These are phyloP conservation scores for Cenococcum geophilum DNA, from an alignment of 495 filamentous ascomycete species.

Conservation along the genomic window DNA sequence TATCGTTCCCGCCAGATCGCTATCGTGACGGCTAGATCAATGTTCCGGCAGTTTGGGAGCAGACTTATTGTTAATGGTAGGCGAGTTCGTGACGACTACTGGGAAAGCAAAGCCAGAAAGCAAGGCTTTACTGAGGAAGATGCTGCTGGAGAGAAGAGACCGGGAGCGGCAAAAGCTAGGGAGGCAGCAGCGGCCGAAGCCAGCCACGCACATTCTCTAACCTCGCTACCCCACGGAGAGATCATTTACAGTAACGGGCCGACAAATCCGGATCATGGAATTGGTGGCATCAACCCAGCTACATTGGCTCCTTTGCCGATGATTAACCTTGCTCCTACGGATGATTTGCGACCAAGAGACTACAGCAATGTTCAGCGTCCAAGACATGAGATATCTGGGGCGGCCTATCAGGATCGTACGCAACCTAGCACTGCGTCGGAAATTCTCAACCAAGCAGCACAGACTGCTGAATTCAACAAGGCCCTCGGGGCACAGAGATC, in stretches of 20 bases:
- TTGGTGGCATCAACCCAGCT: constrained; percentile 38
- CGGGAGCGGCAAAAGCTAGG: constrained; percentile 80
- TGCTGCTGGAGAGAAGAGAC: constrained; percentile 90
- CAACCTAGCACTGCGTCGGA: constrained; percentile 75
- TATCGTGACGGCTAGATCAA: constrained; percentile 96
- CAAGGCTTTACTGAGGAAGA: constrained; percentile 98
- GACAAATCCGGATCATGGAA: constrained; percentile 40
- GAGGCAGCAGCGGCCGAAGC: constrained; percentile 65
- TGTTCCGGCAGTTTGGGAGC: constrained; percentile 99
- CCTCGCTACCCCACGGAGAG: constrained; percentile 56
- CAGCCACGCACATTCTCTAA: constrained; percentile 45
- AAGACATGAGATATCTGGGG: constrained; percentile 82
- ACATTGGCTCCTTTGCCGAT: constrained; percentile 69
- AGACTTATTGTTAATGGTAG: constrained; percentile 83
- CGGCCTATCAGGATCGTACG: constrained; percentile 80
- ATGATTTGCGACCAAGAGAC: constrained; percentile 72
- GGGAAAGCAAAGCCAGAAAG: constrained; percentile 93
- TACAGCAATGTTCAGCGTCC: constrained; percentile 78
- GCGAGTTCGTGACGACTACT: constrained; percentile 94
- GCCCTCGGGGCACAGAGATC: constrained; percentile 65
- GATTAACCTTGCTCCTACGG: constrained; percentile 72
- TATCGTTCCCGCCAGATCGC: constrained; percentile 97
- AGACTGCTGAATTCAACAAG: constrained; percentile 88
- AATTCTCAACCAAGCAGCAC: constrained; percentile 78
- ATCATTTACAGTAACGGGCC: constrained; percentile 74